A percentile compares a stretch with the other conserved stretches of the same genome.
Conservation (phyloP, 345 rosid genomes). For the Raphanus raphanistrum region DNA sequence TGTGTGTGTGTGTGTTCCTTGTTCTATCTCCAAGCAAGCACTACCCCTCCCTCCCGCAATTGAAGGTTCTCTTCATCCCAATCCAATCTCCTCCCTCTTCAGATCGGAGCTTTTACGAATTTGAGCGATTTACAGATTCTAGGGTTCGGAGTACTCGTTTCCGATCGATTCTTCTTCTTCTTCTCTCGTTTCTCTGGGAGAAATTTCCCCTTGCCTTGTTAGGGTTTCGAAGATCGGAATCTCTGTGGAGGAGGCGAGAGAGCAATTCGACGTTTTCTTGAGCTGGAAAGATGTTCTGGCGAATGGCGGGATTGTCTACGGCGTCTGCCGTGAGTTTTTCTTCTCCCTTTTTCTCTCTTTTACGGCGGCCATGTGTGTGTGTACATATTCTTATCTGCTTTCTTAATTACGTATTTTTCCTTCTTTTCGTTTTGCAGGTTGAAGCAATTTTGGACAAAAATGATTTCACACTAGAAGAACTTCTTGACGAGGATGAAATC, state of each 20-base stretch:
- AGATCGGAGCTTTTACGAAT: constrained; percentile 19
- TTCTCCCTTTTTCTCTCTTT: constrained; percentile 10
- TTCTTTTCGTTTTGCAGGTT: constrained; percentile 53
- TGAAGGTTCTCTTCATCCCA: constrained; percentile 34
- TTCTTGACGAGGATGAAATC: constrained; percentile 94
- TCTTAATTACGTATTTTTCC: not conserved
- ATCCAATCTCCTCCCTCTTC: constrained; percentile 34
- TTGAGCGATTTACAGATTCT: constrained; percentile 10
- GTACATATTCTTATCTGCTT: constrained; percentile 2
- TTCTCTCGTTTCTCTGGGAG: not conserved
- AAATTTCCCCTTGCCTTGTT: constrained; percentile 12
- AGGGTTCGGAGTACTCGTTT: constrained; percentile 10
- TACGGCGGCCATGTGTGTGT: not conserved
- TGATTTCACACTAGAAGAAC: constrained; percentile 80
- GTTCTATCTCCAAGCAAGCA: constrained; percentile 37
- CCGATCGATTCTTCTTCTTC: constrained; percentile 11
- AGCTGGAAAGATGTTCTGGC: constrained; percentile 80
- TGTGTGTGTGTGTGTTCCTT: not conserved
- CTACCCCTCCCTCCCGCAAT: constrained; percentile 31
- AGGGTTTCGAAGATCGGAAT: constrained; percentile 58
- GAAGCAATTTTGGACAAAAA: constrained; percentile 91
- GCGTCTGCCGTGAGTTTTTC: constrained; percentile 78
- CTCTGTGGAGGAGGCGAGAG: constrained; percentile 1
- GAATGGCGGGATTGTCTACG: constrained; percentile 88
- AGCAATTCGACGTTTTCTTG: constrained; percentile 24